Evolutionary conservation across 2,329 filamentous ascomycete genomes (phyloP).

Genomic region (Didymellaceae sp.): DNA sequence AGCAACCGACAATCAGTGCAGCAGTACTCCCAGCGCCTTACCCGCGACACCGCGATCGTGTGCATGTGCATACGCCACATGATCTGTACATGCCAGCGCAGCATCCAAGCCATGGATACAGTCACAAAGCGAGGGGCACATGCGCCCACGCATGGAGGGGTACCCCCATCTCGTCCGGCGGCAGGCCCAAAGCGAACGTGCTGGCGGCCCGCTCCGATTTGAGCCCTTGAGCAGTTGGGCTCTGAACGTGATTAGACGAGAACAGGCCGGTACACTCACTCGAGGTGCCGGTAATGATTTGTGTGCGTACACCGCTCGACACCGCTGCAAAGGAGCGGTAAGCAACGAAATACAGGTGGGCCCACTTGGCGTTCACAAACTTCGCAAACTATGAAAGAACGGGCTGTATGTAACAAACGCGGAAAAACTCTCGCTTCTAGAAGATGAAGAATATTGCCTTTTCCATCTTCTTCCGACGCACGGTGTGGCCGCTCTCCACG

Average conservation of each 20-base stretch:
- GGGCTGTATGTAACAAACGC: not conserved
- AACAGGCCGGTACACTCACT: not conserved
- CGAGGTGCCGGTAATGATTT: too few relatives aligned
- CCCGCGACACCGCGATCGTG: conserved; percentile 2
- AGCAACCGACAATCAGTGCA: conserved; percentile 2
- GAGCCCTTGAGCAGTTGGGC: conserved; percentile 2
- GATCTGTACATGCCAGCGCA: conserved; percentile 6
- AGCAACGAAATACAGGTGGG: conserved; percentile 1
- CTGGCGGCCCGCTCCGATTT: conserved; percentile 3
- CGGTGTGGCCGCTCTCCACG: not conserved
- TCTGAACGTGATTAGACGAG: not conserved
- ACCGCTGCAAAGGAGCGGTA: conserved; percentile 14
- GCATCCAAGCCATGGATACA: conserved; percentile 4
- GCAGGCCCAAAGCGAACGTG: not conserved
- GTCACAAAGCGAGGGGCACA: not conserved
- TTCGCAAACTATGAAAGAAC: not conserved
- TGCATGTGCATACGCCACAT: conserved; percentile 14
- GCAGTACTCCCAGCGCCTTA: conserved; percentile 10
- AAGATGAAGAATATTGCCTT: not conserved
- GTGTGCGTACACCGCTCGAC: conserved; percentile 10
- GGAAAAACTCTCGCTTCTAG: conserved; percentile 8
- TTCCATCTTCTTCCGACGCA: conserved; percentile 2
- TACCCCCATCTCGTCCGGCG: conserved; percentile 5
- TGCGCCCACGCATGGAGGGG: conserved; percentile 3
- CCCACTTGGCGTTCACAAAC: conserved; percentile 14